Conservation (phyloP, 2,329 filamentous ascomycete species). For the Amauroascus niger region DNA sequence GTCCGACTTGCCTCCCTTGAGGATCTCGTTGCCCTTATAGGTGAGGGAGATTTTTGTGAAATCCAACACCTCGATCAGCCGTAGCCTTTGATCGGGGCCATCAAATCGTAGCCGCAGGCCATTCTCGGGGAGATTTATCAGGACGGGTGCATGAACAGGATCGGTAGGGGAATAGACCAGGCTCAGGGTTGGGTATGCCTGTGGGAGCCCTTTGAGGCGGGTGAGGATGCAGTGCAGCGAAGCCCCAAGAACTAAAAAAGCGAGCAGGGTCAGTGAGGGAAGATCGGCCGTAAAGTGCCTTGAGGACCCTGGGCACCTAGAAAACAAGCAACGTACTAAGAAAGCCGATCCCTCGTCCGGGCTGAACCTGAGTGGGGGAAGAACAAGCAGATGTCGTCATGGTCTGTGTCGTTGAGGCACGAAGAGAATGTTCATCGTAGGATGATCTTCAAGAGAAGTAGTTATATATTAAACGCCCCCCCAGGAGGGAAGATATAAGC, state of each 20-base stretch:
- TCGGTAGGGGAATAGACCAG: conserved; percentile 66
- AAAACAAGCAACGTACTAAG: conserved; percentile 36
- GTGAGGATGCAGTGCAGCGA: conserved; percentile 85
- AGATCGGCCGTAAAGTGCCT: not conserved
- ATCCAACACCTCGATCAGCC: conserved; percentile 82
- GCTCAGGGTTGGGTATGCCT: conserved; percentile 72
- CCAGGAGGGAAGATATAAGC: not conserved
- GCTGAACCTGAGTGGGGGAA: conserved; percentile 51
- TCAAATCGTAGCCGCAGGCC: conserved; percentile 87
- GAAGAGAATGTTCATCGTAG: conserved; percentile 2
- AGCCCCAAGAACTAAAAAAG: conserved; percentile 64
- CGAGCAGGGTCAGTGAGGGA: conserved; percentile 1
- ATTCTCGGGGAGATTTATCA: conserved; percentile 69
- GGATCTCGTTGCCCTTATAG: conserved; percentile 71
- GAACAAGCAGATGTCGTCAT: conserved; percentile 27
- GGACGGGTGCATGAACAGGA: conserved; percentile 65
- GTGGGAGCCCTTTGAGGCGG: conserved; percentile 76
- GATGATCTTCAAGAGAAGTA: not conserved
- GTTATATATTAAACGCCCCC: not conserved
- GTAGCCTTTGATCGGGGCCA: conserved; percentile 79
- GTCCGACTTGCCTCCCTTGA: conserved; percentile 45
- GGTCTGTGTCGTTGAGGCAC: conserved; percentile 11
- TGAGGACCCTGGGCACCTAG: not conserved
- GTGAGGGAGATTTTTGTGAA: conserved; percentile 76
- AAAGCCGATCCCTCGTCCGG: conserved; percentile 57